Evolutionary conservation across 2,329 filamentous ascomycete species (phyloP).

Genomic region (Hypocreales sp.): DNA sequence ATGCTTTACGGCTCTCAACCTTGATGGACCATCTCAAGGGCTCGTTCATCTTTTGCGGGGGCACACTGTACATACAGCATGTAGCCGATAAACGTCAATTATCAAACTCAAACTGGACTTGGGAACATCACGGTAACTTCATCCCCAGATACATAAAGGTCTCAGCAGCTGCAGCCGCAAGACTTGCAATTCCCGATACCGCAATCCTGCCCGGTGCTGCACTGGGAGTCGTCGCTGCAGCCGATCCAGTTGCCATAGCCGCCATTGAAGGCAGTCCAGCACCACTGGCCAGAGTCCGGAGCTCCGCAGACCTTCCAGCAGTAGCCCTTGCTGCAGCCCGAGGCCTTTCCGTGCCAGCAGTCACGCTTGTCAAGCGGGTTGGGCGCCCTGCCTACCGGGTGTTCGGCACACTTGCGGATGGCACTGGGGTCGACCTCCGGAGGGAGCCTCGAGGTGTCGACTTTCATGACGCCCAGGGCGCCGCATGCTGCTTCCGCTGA

Average conservation of each 20-base stretch:
- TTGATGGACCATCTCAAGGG: too few species aligned
- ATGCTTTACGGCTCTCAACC: too few species aligned
- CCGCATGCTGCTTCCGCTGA: too few species aligned
- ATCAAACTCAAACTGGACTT: too few species aligned
- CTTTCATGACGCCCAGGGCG: conserved; percentile 1
- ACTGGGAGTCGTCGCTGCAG: conserved; percentile 1
- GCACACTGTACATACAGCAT: too few species aligned
- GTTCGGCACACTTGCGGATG: conserved; percentile 2
- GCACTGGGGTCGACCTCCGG: neutral
- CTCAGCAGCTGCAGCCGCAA: conserved; percentile 3
- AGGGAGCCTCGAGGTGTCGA: neutral
- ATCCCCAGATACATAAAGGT: too few species aligned
- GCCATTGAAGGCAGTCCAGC: conserved; percentile 3
- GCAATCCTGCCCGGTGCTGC: conserved; percentile 1
- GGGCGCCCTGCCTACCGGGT: neutral
- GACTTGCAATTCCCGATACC: conserved; percentile 2
- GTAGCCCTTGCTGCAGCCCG: conserved; percentile 2
- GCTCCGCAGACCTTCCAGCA: conserved; percentile 3
- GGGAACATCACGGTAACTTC: too few species aligned
- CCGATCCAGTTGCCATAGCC: conserved; percentile 2
- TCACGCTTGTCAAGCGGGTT: conserved; percentile 1
- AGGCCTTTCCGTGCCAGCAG: conserved; percentile 1
- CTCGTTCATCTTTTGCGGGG: too few species aligned
- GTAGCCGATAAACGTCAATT: too few species aligned
- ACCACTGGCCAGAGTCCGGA: conserved; percentile 1